Percentiles rank a stretch among this genome's conserved stretches.
These are phyloP conservation scores for Aphanomyces invadans DNA, from an alignment of 352 stramenopile genomes.

Conservation along the genomic window DNA sequence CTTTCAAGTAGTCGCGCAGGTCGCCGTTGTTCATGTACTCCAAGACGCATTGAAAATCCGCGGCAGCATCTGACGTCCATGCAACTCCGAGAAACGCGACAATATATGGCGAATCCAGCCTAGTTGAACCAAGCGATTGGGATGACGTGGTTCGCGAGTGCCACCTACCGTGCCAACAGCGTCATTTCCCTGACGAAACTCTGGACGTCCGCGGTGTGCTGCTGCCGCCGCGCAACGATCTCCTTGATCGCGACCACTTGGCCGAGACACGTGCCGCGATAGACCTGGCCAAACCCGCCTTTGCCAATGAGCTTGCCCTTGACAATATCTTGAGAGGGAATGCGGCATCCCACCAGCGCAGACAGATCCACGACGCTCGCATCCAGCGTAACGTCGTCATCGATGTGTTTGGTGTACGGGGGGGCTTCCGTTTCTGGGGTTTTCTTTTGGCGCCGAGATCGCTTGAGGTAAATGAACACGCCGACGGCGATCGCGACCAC, in stretches of 20 bases:
- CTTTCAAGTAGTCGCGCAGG: slow-evolving; percentile 2
- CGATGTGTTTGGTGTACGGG: neutral
- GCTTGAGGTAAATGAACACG: neutral
- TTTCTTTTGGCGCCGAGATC: neutral
- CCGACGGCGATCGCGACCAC: neutral
- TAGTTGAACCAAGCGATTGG: neutral
- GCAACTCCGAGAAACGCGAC: neutral
- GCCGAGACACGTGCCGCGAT: slow-evolving; percentile 27
- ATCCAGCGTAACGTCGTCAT: neutral
- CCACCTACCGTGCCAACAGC: slow-evolving; percentile 13
- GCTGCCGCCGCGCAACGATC: neutral
- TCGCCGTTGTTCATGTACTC: slow-evolving; percentile 24
- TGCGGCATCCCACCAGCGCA: neutral
- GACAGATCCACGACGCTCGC: neutral
- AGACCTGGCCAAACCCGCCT: slow-evolving; percentile 31
- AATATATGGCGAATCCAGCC: neutral
- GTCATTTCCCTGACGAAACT: slow-evolving; percentile 17
- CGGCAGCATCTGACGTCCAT: neutral
- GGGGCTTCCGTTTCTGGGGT: neutral
- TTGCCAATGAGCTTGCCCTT: neutral
- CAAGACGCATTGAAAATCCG: neutral
- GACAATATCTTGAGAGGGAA: neutral
- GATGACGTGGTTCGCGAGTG: neutral
- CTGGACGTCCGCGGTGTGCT: neutral
- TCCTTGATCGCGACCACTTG: slow-evolving; percentile 31